Percentiles rank a stretch among this genome's conserved stretches.
Evolutionary conservation across 306 rosid species (phyloP).

Genomic region (Astragalus membranaceus): DNA sequence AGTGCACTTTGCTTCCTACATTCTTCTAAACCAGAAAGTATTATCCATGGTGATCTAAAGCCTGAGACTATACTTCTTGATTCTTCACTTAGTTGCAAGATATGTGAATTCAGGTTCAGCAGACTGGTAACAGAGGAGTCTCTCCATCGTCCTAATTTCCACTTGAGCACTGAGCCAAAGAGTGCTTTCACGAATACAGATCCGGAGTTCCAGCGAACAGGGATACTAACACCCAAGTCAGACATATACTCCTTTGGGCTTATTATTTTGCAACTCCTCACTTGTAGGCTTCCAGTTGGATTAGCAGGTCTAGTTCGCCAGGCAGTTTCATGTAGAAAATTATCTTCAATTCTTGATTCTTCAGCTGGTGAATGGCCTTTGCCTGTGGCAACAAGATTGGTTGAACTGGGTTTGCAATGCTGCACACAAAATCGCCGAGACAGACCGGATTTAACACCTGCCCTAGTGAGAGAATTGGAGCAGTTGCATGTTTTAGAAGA

Average conservation of each 20-base stretch:
- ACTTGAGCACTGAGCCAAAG: conserved; percentile 53
- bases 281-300: conserved; percentile 62
- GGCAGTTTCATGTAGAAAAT: conserved; percentile 46
- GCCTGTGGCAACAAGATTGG: conserved; percentile 43
- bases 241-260: conserved; percentile 79
- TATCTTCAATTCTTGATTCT: conserved; percentile 55
- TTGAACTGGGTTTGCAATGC: conserved; percentile 70
- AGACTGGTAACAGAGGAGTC: conserved; percentile 68
- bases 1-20: conserved; percentile 91
- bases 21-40: conserved; percentile 68
- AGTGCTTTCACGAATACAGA: conserved; percentile 60
- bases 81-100: conserved; percentile 71
- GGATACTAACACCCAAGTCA: conserved; percentile 68
- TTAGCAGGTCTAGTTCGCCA: conserved; percentile 49
- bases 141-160: conserved; percentile 47
- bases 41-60: conserved; percentile 76
- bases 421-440: conserved; percentile 59
- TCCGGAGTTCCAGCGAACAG: conserved; percentile 69
- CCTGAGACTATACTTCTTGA: conserved; percentile 61
- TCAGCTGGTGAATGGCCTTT: conserved; percentile 82
- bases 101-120: conserved; percentile 71
- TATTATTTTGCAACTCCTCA: conserved; percentile 73
- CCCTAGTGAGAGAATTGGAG: conserved; percentile 70
- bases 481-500: conserved; percentile 65
- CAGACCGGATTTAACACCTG: conserved; percentile 69